Percentiles rank a stretch among this genome's conserved stretches.
Conservation (phyloP, 2,329 filamentous ascomycete species). For the Dothistroma pini region DNA sequence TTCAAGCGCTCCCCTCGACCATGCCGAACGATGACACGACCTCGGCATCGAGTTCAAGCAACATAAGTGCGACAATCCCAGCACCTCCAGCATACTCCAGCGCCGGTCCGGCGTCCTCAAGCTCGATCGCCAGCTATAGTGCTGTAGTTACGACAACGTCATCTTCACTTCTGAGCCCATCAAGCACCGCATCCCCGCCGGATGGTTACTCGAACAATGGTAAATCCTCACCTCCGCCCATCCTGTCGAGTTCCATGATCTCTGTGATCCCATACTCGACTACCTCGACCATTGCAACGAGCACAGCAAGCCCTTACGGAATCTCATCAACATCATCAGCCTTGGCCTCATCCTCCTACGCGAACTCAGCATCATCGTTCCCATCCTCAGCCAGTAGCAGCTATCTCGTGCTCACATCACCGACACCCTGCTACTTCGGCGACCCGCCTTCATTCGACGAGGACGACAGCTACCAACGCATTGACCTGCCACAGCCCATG, state of each 20-base stretch:
- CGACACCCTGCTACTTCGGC: conserved; percentile 33
- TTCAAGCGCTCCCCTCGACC: conserved; percentile 5
- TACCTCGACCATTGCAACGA: background rate
- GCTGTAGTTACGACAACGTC: too few relatives aligned
- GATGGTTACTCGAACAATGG: background rate
- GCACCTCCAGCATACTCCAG: too few relatives aligned
- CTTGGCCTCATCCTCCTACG: background rate
- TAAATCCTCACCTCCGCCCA: background rate
- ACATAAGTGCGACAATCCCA: too few relatives aligned
- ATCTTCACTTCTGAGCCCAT: too few relatives aligned
- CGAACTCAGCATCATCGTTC: background rate
- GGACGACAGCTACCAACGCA: conserved; percentile 35
- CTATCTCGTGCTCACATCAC: conserved; percentile 29
- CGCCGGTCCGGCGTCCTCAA: too few relatives aligned
- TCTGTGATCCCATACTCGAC: background rate
- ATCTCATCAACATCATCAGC: background rate
- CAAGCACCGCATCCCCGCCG: too few relatives aligned
- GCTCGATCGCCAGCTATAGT: too few relatives aligned
- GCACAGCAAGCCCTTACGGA: background rate
- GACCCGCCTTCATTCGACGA: conserved; percentile 27
- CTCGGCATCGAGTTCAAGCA: background rate
- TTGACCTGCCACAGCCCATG: conserved; percentile 32
- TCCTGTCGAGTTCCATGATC: background rate
- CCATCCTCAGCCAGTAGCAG: conserved; percentile 9
- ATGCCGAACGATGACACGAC: background rate